These are phyloP conservation scores for Escovopsis sp. DNA, from an alignment of 2,329 filamentous ascomycete species.

Conservation along the genomic window DNA sequence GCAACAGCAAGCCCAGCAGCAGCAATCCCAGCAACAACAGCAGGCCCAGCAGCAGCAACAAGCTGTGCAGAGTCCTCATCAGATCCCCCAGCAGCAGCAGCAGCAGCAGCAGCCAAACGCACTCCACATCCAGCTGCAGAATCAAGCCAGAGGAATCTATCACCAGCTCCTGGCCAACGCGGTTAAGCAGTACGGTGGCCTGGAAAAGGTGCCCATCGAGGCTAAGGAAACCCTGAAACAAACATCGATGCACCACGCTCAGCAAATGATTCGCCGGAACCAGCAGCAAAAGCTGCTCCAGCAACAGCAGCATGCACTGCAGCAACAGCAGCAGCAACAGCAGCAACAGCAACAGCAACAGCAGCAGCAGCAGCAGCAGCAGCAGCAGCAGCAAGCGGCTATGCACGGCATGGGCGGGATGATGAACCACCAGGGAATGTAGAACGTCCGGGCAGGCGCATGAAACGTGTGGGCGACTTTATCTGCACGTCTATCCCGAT, in stretches of 20 bases:
- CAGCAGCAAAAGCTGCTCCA: slow-evolving; percentile 22
- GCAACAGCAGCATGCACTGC: too few relatives aligned
- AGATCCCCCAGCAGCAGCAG: slow-evolving; percentile 21
- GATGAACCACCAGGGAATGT: slow-evolving; percentile 38
- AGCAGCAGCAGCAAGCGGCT: slow-evolving; percentile 25
- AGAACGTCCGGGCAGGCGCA: slow-evolving; percentile 6
- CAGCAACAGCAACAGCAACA: too few relatives aligned
- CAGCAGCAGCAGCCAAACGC: slow-evolving; percentile 17
- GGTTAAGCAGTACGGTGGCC: slow-evolving; percentile 24
- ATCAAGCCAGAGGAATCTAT: slow-evolving; percentile 23
- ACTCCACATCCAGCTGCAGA: slow-evolving; percentile 20
- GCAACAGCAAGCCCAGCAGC: slow-evolving; percentile 16
- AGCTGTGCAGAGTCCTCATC: slow-evolving; percentile 13
- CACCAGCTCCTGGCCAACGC: slow-evolving; percentile 20
- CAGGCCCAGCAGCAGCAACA: slow-evolving; percentile 16
- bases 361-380: too few relatives aligned
- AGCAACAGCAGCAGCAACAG: too few relatives aligned
- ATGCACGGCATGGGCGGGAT: slow-evolving; percentile 41
- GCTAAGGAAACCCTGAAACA: slow-evolving; percentile 29
- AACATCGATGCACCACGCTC: slow-evolving; percentile 25
- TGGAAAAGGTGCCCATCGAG: slow-evolving; percentile 32
- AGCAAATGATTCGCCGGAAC: slow-evolving; percentile 19
- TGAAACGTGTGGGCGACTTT: slow-evolving; percentile 5
- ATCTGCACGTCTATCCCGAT: background rate
- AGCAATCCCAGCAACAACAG: slow-evolving; percentile 19